These are phyloP conservation scores for Scheffersomyces insectosa DNA, from an alignment of 1,139 yeast species.

Conservation along the genomic window DNA sequence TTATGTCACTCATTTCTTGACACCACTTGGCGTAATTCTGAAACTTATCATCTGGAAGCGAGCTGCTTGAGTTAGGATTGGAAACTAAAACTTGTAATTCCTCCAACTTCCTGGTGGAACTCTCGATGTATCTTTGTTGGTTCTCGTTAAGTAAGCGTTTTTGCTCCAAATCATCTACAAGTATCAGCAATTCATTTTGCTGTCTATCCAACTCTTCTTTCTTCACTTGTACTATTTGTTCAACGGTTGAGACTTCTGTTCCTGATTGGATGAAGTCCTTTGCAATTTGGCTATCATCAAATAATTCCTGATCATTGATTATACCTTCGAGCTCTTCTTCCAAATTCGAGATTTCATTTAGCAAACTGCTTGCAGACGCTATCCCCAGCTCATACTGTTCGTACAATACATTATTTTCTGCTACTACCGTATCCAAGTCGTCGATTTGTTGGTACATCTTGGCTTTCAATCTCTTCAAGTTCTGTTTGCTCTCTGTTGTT, in stretches of 20 bases:
- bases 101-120: slow-evolving; percentile 4
- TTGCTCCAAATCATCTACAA: slow-evolving; percentile 5
- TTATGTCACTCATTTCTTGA: slow-evolving; percentile 27
- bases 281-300: slow-evolving; percentile 3
- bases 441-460: slow-evolving; percentile 18
- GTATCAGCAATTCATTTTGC: slow-evolving; percentile 3
- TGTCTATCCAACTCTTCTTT: slow-evolving; percentile 6
- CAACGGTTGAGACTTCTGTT: slow-evolving; percentile 5
- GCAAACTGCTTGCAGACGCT: slow-evolving; percentile 10
- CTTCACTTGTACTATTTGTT: slow-evolving; percentile 8
- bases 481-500: slow-evolving; percentile 17
- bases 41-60: slow-evolving; percentile 11
- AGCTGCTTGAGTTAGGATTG: background rate
- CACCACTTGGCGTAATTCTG: slow-evolving; percentile 33
- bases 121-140: slow-evolving; percentile 6
- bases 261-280: background rate
- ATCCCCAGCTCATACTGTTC: slow-evolving; percentile 13
- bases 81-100: slow-evolving; percentile 6
- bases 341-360: slow-evolving; percentile 18
- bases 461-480: slow-evolving; percentile 19
- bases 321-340: slow-evolving; percentile 18
- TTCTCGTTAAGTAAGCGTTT: slow-evolving; percentile 6
- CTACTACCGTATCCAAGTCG: slow-evolving; percentile 19
- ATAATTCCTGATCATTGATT: slow-evolving; percentile 6
- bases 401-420: slow-evolving; percentile 19